phyloP scores from a whole-genome alignment of 768 basidiomycete species.

The Amanita molliuscula region DNA sequence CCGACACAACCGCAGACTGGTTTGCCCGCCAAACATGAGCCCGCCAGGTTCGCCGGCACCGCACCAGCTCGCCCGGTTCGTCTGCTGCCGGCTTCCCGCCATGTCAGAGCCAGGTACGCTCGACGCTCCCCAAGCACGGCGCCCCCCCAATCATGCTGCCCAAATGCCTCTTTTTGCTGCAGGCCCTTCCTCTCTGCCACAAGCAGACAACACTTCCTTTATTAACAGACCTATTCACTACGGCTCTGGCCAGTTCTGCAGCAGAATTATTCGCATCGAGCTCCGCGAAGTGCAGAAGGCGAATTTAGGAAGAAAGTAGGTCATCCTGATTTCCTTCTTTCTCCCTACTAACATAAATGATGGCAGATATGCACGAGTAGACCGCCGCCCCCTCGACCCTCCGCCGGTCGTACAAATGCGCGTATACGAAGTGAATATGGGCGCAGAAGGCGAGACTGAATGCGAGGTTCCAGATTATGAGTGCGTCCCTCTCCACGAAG shows the following conservation, averaged over 20 bases:
- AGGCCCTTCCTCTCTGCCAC: background rate
- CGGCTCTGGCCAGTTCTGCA: conserved; percentile 49
- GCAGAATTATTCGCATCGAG: conserved; percentile 43
- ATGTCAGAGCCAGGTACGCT: background rate
- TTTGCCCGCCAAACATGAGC: background rate
- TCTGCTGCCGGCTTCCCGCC: background rate
- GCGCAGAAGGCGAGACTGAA: conserved; percentile 28
- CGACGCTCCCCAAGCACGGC: background rate
- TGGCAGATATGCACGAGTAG: conserved; percentile 47
- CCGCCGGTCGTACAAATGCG: conserved; percentile 50
- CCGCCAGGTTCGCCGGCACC: background rate
- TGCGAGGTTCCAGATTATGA: conserved; percentile 36
- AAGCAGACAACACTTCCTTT: background rate
- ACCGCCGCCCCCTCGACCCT: conserved; percentile 56
- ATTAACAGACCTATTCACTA: conserved; percentile 38
- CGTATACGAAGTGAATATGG: conserved; percentile 37
- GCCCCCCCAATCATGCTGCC: background rate
- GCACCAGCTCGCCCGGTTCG: background rate
- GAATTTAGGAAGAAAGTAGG: conserved; percentile 57
- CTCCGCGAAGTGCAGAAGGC: conserved; percentile 54
- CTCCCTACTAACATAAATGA: background rate
- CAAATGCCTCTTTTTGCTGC: background rate
- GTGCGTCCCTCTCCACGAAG: conserved; percentile 20
- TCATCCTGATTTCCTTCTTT: conserved; percentile 1
- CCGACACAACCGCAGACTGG: conserved; percentile 4